Evolutionary conservation across 2,329 filamentous ascomycete species (phyloP).

Genomic region (Paraconiothyrium brasiliense): DNA sequence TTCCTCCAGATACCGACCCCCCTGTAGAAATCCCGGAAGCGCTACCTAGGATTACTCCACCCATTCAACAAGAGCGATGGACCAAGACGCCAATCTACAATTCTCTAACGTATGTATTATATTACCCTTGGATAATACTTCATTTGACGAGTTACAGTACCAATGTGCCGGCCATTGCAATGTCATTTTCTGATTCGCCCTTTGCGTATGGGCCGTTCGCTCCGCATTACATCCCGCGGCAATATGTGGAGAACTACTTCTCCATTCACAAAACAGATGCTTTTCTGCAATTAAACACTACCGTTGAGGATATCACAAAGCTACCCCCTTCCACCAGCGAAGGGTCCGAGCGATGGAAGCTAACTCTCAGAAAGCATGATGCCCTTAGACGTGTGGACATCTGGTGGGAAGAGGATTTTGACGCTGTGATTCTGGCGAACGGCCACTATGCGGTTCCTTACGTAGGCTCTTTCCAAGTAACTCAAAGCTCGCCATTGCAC

Average conservation of each 20-base stretch:
- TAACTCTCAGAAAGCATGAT: slow-evolving; percentile 61
- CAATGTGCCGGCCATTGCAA: slow-evolving; percentile 66
- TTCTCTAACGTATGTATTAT: slow-evolving; percentile 58
- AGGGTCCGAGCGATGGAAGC: slow-evolving; percentile 51
- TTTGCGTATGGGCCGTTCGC: slow-evolving; percentile 67
- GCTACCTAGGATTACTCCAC: slow-evolving; percentile 54
- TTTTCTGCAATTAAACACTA: slow-evolving; percentile 60
- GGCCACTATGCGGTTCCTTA: slow-evolving; percentile 46
- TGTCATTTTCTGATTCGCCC: slow-evolving; percentile 63
- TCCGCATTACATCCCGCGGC: slow-evolving; percentile 62
- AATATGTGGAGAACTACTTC: slow-evolving; percentile 63
- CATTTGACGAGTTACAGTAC: slow-evolving; percentile 47
- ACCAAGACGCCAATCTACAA: slow-evolving; percentile 62
- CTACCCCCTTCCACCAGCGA: slow-evolving; percentile 31
- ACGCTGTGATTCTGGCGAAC: slow-evolving; percentile 45
- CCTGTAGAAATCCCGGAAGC: slow-evolving; percentile 55
- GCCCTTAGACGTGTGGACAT: slow-evolving; percentile 55
- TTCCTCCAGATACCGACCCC: slow-evolving; percentile 59
- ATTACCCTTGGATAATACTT: not conserved
- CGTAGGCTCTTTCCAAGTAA: slow-evolving; percentile 44
- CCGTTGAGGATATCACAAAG: slow-evolving; percentile 60
- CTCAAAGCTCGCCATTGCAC: not conserved
- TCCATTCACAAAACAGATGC: slow-evolving; percentile 59
- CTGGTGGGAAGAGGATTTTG: slow-evolving; percentile 65
- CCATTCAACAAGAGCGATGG: slow-evolving; percentile 58